phyloP scores from a whole-genome alignment of 2,329 filamentous ascomycete species.

The Cercospora canescens region DNA sequence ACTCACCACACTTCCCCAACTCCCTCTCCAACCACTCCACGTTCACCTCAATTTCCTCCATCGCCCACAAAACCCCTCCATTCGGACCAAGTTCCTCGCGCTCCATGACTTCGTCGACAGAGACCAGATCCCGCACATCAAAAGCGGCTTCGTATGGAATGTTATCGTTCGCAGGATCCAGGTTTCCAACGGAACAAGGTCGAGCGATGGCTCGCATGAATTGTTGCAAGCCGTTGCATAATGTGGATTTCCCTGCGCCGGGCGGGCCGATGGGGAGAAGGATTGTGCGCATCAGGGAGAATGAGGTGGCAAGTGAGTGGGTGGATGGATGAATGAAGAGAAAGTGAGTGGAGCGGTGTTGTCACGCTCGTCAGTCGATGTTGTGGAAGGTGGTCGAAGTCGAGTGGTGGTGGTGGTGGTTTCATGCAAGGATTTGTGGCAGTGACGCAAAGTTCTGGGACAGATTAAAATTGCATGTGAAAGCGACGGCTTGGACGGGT shows the following conservation, averaged over 20 bases:
- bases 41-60: constrained; percentile 93
- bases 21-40: constrained; percentile 87
- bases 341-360: background rate
- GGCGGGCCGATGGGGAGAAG: constrained; percentile 67
- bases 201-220: constrained; percentile 95
- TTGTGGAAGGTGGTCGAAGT: background rate
- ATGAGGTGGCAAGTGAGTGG: no score
- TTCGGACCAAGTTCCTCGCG: constrained; percentile 90
- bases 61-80: constrained; percentile 85
- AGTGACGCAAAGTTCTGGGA: constrained; percentile 1
- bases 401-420: background rate
- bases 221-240: constrained; percentile 98
- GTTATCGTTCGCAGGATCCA: constrained; percentile 94
- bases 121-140: constrained; percentile 85
- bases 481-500: background rate
- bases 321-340: background rate
- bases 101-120: constrained; percentile 91
- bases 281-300: constrained; percentile 25
- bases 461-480: background rate
- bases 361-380: background rate
- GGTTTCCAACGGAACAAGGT: constrained; percentile 91
- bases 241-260: constrained; percentile 93
- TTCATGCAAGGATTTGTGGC: constrained; percentile 1
- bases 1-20: constrained; percentile 58
- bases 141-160: constrained; percentile 86